Base-by-base conservation (phyloP, 2,329 filamentous ascomycete genomes). In the Tolypocladium ovalisporum region DNA sequence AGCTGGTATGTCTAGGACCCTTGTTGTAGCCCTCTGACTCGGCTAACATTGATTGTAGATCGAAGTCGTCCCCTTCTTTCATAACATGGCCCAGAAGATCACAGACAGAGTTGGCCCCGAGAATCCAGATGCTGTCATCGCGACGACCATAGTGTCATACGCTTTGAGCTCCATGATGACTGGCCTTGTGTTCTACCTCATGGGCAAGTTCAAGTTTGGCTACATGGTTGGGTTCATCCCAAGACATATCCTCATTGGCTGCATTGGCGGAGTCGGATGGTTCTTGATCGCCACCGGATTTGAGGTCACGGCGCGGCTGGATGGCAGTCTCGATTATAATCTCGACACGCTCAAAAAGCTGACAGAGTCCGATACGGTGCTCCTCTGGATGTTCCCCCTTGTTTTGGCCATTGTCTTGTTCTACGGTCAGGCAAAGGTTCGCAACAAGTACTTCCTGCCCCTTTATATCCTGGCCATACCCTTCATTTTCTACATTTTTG, bases 21-120 rank as follows among this genome's bases (percentile, higher is more conserved):
- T n/a, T n/a, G 7, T 12, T 5, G 13, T 36, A 32, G 12, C 13
- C 29, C 7, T 37, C n/a, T 6, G 22, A 3, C 32, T 32, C 36
- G 17, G 35, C 27, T 15, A n/a, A 24, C n/a, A n/a, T 51, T 9
- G 29, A 8, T 24, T 24, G 37, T 61, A 87, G 83, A 99, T 97
- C 63, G 94, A 99, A 74, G 93, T 97, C 1, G 93, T 99, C 1
- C 94, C 93, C 0, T 99, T 99, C 75, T 97, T 99, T 70, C 94
- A 99, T 74, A 96, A 93, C 67, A 99, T 99, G 93, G 92, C 94
- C 0, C 85, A 87, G 61, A 93, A 88, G 35, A 97, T 97, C 67
- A 85, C 94, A 62, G 77, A 79, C 17, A 79, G 82, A 49, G 86
- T 99, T 62, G 90, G 93, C 19, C 83, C 88, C 61, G 85, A 92